Evolutionary conservation across 75 land plant species (phyloP).

Genomic region (Azolla pinnata): DNA sequence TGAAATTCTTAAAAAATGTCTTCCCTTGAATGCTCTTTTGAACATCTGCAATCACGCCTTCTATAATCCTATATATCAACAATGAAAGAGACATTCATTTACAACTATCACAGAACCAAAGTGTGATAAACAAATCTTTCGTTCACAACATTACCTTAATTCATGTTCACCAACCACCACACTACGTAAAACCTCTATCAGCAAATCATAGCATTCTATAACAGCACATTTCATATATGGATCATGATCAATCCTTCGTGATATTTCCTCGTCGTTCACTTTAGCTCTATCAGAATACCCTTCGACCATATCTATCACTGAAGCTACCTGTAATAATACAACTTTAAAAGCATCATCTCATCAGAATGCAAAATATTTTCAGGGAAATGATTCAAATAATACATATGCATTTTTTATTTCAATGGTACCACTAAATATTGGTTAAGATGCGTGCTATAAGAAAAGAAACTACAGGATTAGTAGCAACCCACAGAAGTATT

Average conservation of each 20-base stretch:
- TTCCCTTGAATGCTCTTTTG: conserved; percentile 11
- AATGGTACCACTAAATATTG: neutral
- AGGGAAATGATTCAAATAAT: neutral
- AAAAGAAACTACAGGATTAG: no score
- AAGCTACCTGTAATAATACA: conserved; percentile 45
- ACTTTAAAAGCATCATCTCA: neutral
- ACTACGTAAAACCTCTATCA: conserved; percentile 37
- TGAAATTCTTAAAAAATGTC: conserved; percentile 13
- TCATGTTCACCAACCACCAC: conserved; percentile 54
- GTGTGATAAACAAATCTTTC: neutral
- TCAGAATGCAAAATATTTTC: neutral
- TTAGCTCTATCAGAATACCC: conserved; percentile 33
- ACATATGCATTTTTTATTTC: neutral
- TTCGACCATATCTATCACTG: conserved; percentile 80
- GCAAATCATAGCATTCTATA: conserved; percentile 61
- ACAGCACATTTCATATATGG: conserved; percentile 71
- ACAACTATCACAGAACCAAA: neutral
- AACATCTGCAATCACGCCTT: conserved; percentile 18
- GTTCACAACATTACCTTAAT: conserved; percentile 45
- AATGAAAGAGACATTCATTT: neutral
- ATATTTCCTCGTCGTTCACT: conserved; percentile 50
- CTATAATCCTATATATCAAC: conserved; percentile 19
- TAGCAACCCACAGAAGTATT: neutral
- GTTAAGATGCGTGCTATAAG: no score
- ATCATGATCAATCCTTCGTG: conserved; percentile 48